A percentile compares a stretch with the other conserved stretches of the same genome.
Evolutionary conservation across 768 basidiomycete genomes (phyloP).

Genomic region (Lentinula edodes): DNA sequence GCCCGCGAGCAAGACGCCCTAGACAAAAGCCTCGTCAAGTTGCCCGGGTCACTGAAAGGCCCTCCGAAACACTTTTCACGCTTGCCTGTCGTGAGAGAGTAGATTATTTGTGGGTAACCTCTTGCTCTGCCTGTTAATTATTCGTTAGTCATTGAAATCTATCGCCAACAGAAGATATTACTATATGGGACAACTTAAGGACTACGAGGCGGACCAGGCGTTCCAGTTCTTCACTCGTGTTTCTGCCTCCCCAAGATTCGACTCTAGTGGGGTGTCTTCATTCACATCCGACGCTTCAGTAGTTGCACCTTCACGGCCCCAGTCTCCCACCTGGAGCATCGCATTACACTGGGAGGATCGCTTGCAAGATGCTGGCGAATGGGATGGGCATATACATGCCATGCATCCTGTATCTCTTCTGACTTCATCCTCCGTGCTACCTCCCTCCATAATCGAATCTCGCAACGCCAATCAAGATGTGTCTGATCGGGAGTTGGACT

Average conservation of each 20-base stretch:
- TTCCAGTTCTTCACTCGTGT: background rate
- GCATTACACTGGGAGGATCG: background rate
- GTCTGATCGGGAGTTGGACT: background rate
- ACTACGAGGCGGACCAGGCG: slow-evolving; percentile 1
- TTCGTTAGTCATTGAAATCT: background rate
- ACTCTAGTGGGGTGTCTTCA: background rate
- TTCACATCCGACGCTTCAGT: background rate
- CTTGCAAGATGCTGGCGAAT: slow-evolving; percentile 1
- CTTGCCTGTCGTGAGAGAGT: slow-evolving; percentile 3
- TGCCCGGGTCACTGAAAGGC: background rate
- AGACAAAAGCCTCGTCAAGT: background rate
- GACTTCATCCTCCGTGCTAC: background rate
- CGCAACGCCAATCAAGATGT: background rate
- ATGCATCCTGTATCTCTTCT: slow-evolving; percentile 3
- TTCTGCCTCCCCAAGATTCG: background rate
- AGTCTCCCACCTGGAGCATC: slow-evolving; percentile 2
- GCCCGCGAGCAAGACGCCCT: background rate
- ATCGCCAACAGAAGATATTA: background rate
- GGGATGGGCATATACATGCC: slow-evolving; percentile 1
- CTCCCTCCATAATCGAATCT: too few species aligned
- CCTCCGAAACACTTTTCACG: background rate
- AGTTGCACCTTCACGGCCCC: background rate
- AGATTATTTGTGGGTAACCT: background rate
- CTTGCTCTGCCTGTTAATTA: background rate
- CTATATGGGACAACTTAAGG: background rate